phyloP scores from a whole-genome alignment of 2,329 filamentous ascomycete genomes.

The Aspergillus sp. region DNA sequence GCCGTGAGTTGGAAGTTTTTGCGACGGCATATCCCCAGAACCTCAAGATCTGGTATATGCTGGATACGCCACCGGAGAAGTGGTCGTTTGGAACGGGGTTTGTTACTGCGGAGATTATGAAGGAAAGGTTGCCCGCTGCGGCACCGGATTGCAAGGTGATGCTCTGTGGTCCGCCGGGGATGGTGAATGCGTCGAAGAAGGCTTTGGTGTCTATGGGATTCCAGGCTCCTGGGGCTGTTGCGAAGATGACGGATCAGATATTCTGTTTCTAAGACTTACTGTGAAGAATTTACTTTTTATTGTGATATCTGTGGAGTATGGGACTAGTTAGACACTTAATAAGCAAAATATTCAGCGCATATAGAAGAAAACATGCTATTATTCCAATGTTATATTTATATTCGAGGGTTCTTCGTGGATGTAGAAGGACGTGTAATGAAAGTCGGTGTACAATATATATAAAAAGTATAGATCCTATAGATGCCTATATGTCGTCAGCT shows the following conservation, averaged over 20 bases:
- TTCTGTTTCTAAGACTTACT: conserved; percentile 49
- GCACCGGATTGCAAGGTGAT: conserved; percentile 52
- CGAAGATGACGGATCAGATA: conserved; percentile 56
- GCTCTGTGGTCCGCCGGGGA: conserved; percentile 62
- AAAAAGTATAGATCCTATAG: no score
- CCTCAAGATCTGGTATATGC: conserved; percentile 57
- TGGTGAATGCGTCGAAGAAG: conserved; percentile 60
- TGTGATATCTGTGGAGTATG: neutral
- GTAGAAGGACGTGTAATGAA: no score
- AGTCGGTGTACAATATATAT: no score
- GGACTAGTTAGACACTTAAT: no score
- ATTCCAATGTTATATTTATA: no score
- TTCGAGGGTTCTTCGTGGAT: no score
- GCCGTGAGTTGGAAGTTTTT: conserved; percentile 56
- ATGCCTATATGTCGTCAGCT: no score
- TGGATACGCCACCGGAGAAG: conserved; percentile 48
- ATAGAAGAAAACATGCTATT: no score
- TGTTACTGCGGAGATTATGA: conserved; percentile 53
- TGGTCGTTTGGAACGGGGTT: conserved; percentile 54
- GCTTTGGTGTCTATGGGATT: conserved; percentile 52
- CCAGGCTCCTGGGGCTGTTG: conserved; percentile 49
- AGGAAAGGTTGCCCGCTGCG: conserved; percentile 49
- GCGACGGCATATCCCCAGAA: conserved; percentile 53
- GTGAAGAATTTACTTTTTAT: neutral
- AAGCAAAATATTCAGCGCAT: no score